These are phyloP conservation scores for Rosa rugosa DNA, from an alignment of 306 rosid genomes.

Conservation along the genomic window DNA sequence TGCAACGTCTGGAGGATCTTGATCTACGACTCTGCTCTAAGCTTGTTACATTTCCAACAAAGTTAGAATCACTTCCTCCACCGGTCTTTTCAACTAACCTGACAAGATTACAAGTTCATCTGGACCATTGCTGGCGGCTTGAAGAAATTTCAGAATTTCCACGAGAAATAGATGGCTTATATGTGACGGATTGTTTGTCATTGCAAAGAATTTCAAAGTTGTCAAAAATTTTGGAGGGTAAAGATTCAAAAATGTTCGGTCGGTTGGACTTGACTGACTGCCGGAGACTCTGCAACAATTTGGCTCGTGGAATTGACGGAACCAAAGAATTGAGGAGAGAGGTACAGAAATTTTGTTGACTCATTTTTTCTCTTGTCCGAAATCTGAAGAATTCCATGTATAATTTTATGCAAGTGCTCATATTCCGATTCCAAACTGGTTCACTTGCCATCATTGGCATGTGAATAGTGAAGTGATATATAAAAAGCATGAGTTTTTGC, in stretches of 20 bases:
- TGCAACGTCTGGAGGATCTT: background rate
- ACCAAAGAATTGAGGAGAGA: no score
- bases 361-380: background rate
- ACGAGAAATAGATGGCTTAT: background rate
- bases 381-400: background rate
- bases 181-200: accelerated
- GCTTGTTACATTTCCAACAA: background rate
- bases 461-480: background rate
- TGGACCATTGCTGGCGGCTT: accelerated
- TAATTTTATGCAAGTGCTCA: background rate
- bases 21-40: accelerated
- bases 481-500: background rate
- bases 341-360: no score
- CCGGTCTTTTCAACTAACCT: background rate
- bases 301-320: background rate
- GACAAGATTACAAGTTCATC: background rate
- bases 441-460: background rate
- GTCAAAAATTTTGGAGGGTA: background rate
- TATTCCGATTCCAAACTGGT: background rate
- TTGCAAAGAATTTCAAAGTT: background rate
- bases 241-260: background rate
- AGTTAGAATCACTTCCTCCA: background rate
- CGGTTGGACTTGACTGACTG: background rate
- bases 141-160: background rate
- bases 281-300: background rate